Evolutionary conservation across 1,139 yeast species (phyloP), one percentile per base, ranked within the genome.

Genomic region (Hemisphaericaspora xylanilytica): DNA sequence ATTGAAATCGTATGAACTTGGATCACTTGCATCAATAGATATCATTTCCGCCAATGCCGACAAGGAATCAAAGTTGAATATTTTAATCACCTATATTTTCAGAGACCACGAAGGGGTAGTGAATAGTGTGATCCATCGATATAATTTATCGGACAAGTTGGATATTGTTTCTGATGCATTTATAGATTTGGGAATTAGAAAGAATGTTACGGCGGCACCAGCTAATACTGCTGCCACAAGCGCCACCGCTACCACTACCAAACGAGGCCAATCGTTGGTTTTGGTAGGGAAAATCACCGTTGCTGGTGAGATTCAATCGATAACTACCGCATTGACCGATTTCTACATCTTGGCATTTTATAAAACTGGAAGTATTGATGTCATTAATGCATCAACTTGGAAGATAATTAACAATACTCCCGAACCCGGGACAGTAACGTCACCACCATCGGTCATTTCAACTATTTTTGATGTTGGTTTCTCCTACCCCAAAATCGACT

Each of bases 391-490:
- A 31, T 44, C 50, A 9, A 51, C 59, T 3, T 54, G 73, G 51
- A 49, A 53, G 28, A 33, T 60, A 18, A 47, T 58, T 5, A 53
- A 49, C 35, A 40, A n/a, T n/a, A n/a, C n/a, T n/a, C n/a, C n/a
- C n/a, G 41, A 9, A 37, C 32, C 28, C 6, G 20, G 7, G 5
- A 18, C 12, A 25, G 26, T 22, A 17, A 11, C 24, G 16, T 37
- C 30, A 5, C 53, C 65, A 11, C 70, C 75, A 4, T 32, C 48
- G 1, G 48, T 65, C 0, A 65, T 81, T 1, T 53, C 70, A 3
- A 65, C 78, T 1, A 53, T 82, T 9, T 63, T 73, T 24, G 87
- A 83, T 49, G 71, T 77, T 6, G 90, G 90, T 0, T 83, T 73
- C 50, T 57, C 61, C 25, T 69, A 80, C 36, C 74, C 79, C 0